Percentiles rank a stretch among this genome's conserved stretches.
Conservation (phyloP, 1,139 yeast species). For the Magnusiomyces tetraspermus region DNA sequence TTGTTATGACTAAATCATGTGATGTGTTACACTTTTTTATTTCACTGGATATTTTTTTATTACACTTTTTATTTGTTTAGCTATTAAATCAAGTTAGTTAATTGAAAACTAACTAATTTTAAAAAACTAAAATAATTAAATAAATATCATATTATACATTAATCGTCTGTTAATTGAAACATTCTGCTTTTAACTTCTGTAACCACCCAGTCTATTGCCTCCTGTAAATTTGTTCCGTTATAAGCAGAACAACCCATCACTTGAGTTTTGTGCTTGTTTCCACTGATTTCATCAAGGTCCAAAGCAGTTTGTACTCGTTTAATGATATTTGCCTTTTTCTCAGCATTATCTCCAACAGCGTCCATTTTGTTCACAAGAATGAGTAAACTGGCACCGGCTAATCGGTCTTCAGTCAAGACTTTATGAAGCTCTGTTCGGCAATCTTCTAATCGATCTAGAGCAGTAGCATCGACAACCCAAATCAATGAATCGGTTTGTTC, state of each 20-base stretch:
- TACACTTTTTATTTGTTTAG: too few relatives aligned
- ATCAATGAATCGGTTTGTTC: conserved; percentile 73
- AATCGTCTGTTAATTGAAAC: conserved; percentile 28
- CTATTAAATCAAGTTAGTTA: too few relatives aligned
- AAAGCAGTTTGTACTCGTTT: conserved; percentile 20
- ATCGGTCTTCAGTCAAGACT: conserved; percentile 55
- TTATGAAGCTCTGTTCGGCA: conserved; percentile 55
- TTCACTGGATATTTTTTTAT: too few relatives aligned
- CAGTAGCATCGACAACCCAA: conserved; percentile 86
- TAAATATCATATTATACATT: too few relatives aligned
- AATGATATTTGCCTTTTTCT: conserved; percentile 25
- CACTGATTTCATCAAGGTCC: conserved; percentile 32
- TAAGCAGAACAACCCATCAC: conserved; percentile 47
- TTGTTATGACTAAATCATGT: too few relatives aligned
- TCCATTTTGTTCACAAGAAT: conserved; percentile 39
- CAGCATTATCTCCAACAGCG: conserved; percentile 35
- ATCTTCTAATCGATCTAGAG: conserved; percentile 53
- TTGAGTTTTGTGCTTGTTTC: conserved; percentile 39
- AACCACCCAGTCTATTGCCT: conserved; percentile 45
- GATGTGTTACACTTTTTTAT: too few relatives aligned
- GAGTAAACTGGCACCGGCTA: conserved; percentile 52
- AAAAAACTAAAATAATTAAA: too few relatives aligned
- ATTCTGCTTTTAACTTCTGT: conserved; percentile 34
- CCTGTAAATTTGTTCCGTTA: conserved; percentile 42
- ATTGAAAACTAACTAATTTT: too few relatives aligned